Evolutionary conservation across 2,329 filamentous ascomycete species (phyloP).

Genomic region (Colletotrichum magnum): DNA sequence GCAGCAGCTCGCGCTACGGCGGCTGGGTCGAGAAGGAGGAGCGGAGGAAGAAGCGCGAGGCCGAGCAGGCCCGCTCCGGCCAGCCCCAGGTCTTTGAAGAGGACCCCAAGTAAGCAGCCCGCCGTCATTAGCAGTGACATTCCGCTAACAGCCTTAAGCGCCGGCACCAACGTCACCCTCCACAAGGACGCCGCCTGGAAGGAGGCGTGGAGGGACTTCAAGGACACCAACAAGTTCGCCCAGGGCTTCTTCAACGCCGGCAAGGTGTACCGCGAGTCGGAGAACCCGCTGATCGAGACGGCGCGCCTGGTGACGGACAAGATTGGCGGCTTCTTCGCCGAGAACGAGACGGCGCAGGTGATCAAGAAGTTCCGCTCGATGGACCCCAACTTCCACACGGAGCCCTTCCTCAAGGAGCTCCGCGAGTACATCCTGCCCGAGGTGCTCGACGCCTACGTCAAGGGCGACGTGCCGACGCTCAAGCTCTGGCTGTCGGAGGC

Average conservation of each 20-base stretch:
- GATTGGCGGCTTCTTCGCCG: slow-evolving; percentile 95
- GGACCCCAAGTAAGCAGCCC: slow-evolving; percentile 82
- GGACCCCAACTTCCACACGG: slow-evolving; percentile 94
- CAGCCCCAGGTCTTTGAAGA: slow-evolving; percentile 78
- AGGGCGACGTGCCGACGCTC: slow-evolving; percentile 90
- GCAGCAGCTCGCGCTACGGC: slow-evolving; percentile 94
- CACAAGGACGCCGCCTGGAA: slow-evolving; percentile 99
- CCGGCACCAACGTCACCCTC: slow-evolving; percentile 92
- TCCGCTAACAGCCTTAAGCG: slow-evolving; percentile 69
- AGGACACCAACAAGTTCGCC: slow-evolving; percentile 88
- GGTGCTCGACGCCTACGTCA: slow-evolving; percentile 97
- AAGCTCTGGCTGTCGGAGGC: slow-evolving; percentile 97
- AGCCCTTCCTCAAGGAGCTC: slow-evolving; percentile 94
- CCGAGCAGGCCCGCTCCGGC: slow-evolving; percentile 70
- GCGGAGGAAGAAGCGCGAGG: slow-evolving; percentile 82
- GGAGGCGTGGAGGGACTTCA: slow-evolving; percentile 97
- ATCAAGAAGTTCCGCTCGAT: slow-evolving; percentile 98
- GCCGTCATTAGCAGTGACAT: not conserved
- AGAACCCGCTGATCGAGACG: slow-evolving; percentile 94
- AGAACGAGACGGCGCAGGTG: slow-evolving; percentile 97
- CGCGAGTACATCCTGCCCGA: slow-evolving; percentile 98
- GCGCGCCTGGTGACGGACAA: slow-evolving; percentile 94
- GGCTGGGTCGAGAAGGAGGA: slow-evolving; percentile 98
- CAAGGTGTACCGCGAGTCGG: slow-evolving; percentile 92
- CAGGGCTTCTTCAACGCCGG: slow-evolving; percentile 91